Base-by-base conservation (phyloP, 83 land plant species). In the Larix sibirica region DNA sequence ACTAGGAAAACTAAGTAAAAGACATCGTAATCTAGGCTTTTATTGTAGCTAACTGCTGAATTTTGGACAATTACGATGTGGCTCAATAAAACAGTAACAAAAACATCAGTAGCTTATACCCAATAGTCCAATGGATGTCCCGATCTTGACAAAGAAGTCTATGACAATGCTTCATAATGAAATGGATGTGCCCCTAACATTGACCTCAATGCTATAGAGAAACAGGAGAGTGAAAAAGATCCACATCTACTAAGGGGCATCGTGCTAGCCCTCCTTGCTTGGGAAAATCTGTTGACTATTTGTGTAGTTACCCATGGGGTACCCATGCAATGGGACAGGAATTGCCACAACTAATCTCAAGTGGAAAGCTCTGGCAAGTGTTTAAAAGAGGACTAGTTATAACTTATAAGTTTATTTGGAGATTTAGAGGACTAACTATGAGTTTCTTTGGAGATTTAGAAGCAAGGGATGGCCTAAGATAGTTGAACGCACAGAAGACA, bases 41-140 rank as follows among this genome's bases (percentile, higher is more conserved):
- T 69, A 69, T 17, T 69, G 74, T 69, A 36, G 42, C 70, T 33
- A 17, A 69, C 74, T 69, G 17, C 33, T 36, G 74, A 69, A 69
- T 33, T 33, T 36, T 3, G 6, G 1, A 12, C 50, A 47, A 21
- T 14, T 16, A 44, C 12, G 21, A 50, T 58, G 54, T 16, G 24
- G 4, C 28, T 13, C 58, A 50, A 75, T 13, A 47, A 75, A 44
- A 44, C 1, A 50, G 16, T 75, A 75, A 75, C 26, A 28, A 24
- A n/a, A 75, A 50, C 13, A 13, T 33, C 3, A 73, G 50, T n/a
- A 8, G 23, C 50, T 44, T 28, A 73, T 23, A 73, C 47, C 21
- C 3, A 40, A 73, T 54, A 54, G 58, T 54, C 12, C 58, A 42
- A n/a, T 8, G 26, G 7, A 70, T 17, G 1, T 26, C 14, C 2